Evolutionary conservation across 352 stramenopile species (phyloP), one percentile per base, ranked within the genome.

Genomic region (Phytopythium kandeliae): DNA sequence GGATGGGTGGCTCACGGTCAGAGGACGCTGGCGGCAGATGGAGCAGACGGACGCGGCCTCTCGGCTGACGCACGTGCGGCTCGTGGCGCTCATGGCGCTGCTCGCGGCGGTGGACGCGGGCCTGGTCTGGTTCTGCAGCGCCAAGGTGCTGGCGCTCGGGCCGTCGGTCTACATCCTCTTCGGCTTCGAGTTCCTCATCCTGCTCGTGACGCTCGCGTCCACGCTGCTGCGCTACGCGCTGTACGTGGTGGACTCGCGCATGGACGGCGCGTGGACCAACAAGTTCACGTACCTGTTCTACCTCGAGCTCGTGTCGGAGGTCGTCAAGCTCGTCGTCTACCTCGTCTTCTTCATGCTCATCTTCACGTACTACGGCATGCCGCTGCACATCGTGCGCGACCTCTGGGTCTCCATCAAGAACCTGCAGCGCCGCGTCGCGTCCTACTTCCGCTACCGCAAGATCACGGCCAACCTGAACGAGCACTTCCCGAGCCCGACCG

Each of bases 281-380:
- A 97, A 97, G 65, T 91, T 88, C 53, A 85, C 80, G 66, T 86
- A 91, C 58, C 77, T 97, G 26, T 98, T 99, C 70, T 95, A 97
- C 47, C 74, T 98, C 22, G 96, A 99, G 72, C 78, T 99, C 31
- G 77, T 97, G 54, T 97, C 92, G 8, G 89, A 99, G 63, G 83
- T 96, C 49, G 75, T 96, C 49, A 97, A 97, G 69, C 97, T 99
- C 42, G 60, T 98, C 24, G 96, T 98, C 48, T 99, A 99, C 60
- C 37, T 98, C 43, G 86, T 96, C 17, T 99, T 99, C 63, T 99
- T 99, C 76, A 83, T 94, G 61, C 92, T 99, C 40, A 96, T 99
- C 33, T 98, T 98, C 60, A 96, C 89, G 28, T 98, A 98, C 61
- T 98, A 99, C 62, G 96, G 95, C 34, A 91, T 98, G 71, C 96